phyloP scores from a whole-genome alignment of 2,329 filamentous ascomycete species.

The Falciphora oryzae region DNA sequence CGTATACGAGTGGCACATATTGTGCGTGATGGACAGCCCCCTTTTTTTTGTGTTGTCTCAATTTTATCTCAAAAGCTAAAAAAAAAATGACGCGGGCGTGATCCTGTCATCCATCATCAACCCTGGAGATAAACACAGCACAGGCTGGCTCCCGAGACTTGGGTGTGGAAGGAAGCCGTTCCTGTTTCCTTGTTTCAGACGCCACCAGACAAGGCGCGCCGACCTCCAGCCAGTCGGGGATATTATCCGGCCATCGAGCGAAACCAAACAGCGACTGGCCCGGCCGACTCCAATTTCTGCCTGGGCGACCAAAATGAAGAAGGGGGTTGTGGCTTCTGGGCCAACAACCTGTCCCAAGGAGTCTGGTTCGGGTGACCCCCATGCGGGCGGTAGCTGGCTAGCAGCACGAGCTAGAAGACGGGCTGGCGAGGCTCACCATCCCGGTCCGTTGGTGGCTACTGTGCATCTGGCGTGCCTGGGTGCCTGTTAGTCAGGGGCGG shows the following conservation, averaged over 20 bases:
- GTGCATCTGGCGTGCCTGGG: too few relatives aligned
- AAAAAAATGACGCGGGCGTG: background rate
- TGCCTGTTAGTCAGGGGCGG: too few relatives aligned
- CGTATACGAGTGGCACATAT: background rate
- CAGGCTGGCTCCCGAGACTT: background rate
- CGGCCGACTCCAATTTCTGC: background rate
- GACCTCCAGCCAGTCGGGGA: background rate
- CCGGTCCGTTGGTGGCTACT: background rate
- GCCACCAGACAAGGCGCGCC: background rate
- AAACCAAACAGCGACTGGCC: background rate
- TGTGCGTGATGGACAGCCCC: background rate
- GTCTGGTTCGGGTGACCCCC: too few relatives aligned
- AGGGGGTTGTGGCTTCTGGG: background rate
- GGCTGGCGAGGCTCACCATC: background rate
- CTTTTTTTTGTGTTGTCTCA: background rate
- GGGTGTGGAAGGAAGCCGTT: background rate
- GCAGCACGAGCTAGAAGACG: too few relatives aligned
- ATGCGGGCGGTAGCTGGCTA: too few relatives aligned
- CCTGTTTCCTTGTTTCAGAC: background rate
- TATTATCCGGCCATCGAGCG: background rate
- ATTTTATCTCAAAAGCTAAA: background rate
- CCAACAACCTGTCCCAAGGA: too few relatives aligned
- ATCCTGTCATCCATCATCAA: background rate
- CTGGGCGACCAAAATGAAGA: background rate
- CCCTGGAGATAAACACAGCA: background rate